phyloP scores from a whole-genome alignment of 2,329 filamentous ascomycete species.

The Coniochaeta ligniaria region DNA sequence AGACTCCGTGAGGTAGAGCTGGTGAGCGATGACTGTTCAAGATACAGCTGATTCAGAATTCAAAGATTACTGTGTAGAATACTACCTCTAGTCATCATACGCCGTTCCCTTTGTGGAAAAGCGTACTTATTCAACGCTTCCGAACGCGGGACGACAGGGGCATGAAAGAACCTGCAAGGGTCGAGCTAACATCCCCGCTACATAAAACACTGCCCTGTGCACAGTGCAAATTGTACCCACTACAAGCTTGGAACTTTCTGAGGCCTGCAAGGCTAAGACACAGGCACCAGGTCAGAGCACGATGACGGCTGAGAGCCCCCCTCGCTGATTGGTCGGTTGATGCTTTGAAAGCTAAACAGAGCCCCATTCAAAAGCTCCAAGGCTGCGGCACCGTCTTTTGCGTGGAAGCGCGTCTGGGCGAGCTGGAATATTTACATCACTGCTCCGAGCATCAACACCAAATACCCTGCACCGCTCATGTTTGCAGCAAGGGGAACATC shows the following conservation, averaged over 20 bases:
- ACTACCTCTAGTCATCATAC: background rate
- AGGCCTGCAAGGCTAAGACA: no score
- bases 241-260: no score
- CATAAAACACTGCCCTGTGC: no score
- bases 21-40: background rate
- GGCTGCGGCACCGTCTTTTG: background rate
- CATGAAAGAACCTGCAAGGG: background rate
- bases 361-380: conserved; percentile 1
- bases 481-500: conserved; percentile 2
- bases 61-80: background rate
- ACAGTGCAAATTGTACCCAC: no score
- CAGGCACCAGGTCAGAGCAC: no score
- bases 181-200: background rate
- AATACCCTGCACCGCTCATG: conserved; percentile 7
- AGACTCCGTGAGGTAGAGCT: background rate
- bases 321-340: background rate
- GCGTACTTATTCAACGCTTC: background rate
- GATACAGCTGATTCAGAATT: background rate
- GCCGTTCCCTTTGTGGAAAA: background rate
- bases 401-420: background rate
- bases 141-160: background rate
- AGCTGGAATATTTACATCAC: background rate
- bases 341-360: background rate
- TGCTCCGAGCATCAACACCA: background rate
- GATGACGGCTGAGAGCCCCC: background rate